Percentiles rank a stretch among this genome's conserved stretches.
Evolutionary conservation across 345 rosid species (phyloP).

Genomic region (Murraya koenigii): DNA sequence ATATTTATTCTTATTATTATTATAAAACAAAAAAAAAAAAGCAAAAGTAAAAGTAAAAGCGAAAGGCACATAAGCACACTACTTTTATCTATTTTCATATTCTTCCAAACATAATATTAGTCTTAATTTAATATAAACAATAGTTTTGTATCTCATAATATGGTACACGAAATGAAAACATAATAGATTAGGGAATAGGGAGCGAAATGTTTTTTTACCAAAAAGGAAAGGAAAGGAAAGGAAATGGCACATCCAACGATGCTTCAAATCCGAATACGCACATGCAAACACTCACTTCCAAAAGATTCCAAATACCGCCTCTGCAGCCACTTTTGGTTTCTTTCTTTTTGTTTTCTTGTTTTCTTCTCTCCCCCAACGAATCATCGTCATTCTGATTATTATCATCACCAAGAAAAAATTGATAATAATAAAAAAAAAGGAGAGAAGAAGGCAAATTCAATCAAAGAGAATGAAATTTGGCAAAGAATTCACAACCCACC

Average conservation of each 20-base stretch:
- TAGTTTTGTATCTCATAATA: too few relatives aligned
- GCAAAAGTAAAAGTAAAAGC: too few relatives aligned
- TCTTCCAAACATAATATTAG: too few relatives aligned
- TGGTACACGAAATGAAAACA: too few relatives aligned
- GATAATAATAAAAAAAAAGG: neutral
- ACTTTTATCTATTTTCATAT: too few relatives aligned
- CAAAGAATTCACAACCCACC: constrained; percentile 82
- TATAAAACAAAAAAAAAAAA: too few relatives aligned
- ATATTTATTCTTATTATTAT: too few relatives aligned
- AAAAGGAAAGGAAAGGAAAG: too few relatives aligned
- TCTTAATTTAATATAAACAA: too few relatives aligned
- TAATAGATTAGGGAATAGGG: neutral
- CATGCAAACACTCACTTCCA: neutral
- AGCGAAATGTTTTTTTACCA: too few relatives aligned
- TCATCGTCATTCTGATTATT: neutral
- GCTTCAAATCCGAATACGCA: neutral
- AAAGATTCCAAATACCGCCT: constrained; percentile 28
- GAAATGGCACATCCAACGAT: neutral
- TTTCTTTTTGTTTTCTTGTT: neutral
- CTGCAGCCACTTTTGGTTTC: neutral
- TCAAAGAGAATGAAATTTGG: constrained; percentile 72
- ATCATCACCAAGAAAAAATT: neutral
- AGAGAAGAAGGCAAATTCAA: neutral
- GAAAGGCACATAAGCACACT: too few relatives aligned
- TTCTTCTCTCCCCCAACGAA: neutral